Conservation (phyloP, 2,329 filamentous ascomycete genomes). For the Cryphonectria japonica region DNA sequence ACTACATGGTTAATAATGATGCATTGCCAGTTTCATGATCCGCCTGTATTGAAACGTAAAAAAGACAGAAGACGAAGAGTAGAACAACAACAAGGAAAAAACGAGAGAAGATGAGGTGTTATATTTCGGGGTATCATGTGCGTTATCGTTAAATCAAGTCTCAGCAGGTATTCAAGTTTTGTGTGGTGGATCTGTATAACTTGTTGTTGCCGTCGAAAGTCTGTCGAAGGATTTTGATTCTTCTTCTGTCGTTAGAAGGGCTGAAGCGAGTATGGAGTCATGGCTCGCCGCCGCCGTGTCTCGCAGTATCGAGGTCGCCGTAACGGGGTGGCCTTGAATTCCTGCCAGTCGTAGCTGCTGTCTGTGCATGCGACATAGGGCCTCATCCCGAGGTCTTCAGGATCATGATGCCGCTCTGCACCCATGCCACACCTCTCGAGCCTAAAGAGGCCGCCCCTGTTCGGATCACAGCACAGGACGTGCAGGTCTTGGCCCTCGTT, state of each 20-base stretch:
- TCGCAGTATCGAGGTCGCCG: conserved; percentile 24
- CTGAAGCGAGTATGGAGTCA: conserved; percentile 30
- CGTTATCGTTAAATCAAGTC: conserved; percentile 24
- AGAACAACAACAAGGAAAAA: neutral
- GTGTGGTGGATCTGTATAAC: neutral
- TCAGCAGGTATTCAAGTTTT: neutral
- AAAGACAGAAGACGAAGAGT: neutral
- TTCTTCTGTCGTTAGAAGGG: conserved; percentile 34
- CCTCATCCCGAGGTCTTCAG: conserved; percentile 18
- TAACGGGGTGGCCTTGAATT: conserved; percentile 30
- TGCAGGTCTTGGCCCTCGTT: conserved; percentile 70
- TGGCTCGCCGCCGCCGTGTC: conserved; percentile 30
- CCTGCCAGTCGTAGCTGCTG: conserved; percentile 35
- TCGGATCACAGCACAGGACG: conserved; percentile 67
- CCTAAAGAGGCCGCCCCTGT: conserved; percentile 69
- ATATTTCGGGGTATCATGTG: conserved; percentile 26
- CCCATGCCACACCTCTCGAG: conserved; percentile 55
- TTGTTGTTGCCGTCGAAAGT: neutral
- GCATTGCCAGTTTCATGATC: neutral
- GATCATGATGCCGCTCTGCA: conserved; percentile 39
- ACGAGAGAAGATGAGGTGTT: neutral
- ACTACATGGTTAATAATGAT: conserved; percentile 8
- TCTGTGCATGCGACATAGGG: conserved; percentile 24
- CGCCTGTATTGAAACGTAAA: neutral
- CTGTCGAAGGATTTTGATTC: neutral